Evolutionary conservation across 768 basidiomycete species (phyloP), one percentile per base, ranked within the genome.

Genomic region (Tylopilus sp.): DNA sequence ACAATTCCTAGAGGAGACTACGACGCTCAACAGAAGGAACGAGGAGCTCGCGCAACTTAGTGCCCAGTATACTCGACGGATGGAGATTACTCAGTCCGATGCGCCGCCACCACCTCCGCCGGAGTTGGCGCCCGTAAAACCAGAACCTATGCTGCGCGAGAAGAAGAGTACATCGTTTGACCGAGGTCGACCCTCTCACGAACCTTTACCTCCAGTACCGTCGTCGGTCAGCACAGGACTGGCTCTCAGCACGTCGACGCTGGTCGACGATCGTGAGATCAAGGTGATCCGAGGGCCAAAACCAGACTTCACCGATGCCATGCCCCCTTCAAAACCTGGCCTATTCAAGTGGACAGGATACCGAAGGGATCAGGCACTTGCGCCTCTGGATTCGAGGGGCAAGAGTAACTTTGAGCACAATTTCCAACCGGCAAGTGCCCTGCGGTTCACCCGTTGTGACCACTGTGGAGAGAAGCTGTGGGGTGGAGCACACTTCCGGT

Each of bases 381-480:
- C 58, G 35, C 57, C 69, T 0, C 75, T 73, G 25, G 69, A 69
- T 45, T 66, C 68, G 51, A 74, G 62, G 52, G 69, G 72, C 50
- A 79, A 73, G 57, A 65, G 69, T 18, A 68, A 65, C 61, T 57
- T 77, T 31, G 85, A 89, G 50, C 97, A 99, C 67, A 79, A 78
- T 55, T 98, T 98, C 77, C 89, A 92, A 63, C 92, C 89, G 57
- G 74, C 91, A 56, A 95, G 85, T 60, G 81, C 94, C 25, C 74
- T 98, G 51, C 82, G 95, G 33, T 89, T 97, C 51, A 86, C 91
- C 25, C 80, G 91, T 38, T 99, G 97, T 65, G 97, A 98, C 61
- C 87, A 95, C 48, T 99, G 97, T 65, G 86, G 85, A 30, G 97
- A 98, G 65, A 99, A 98, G 75, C 85, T 98, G 85, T 99, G 95